Base-by-base conservation (phyloP, 352 stramenopile species). In the Phytophthora litchii region DNA sequence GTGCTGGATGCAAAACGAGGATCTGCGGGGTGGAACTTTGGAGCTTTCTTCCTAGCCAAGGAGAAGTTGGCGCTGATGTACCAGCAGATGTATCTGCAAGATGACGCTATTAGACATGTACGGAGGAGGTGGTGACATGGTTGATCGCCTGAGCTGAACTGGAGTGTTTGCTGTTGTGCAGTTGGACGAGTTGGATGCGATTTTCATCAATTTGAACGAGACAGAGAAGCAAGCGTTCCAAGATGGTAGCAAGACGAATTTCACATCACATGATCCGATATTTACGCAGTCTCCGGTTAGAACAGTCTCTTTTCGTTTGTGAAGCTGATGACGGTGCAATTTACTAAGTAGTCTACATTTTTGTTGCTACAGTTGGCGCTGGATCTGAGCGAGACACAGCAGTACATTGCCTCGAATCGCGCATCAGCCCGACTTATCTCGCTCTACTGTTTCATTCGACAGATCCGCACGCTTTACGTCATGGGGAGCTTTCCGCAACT, bases 91-190 rank as follows among this genome's bases (percentile, higher is more conserved):
- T 89, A 88, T 64, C 51, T 95, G 4, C 76, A 91, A 8, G 86
- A 95, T 45, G 84, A 95, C 46, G 80, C 80, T 1, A 88, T 93
- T 49, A 72, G 86, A 47, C 83, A 95, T 51, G 86, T 95, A 80
- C 21, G 76, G 8, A 23, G 6, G n/a, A n/a, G 13, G 9, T 16
- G 17, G 7, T 16, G 23, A 9, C 3, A 16, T 2, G 17, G 17
- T 35, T 23, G 12, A 27, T 27, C 29, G 10, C 31, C 3, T 56
- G 36, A 9, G 29, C 29, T 34, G 29, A 34, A 34, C 29, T 34
- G 23, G 23, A 34, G 29, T 34, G 6, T 34, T 34, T 56, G 21
- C 14, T 51, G 23, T 29, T 43, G 10, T 55, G 31, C 42, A 93
- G 83, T 57, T 91, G 4, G 86, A 94, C 42, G 86, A 94, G 17